These are phyloP conservation scores for Leccinum subgranulosum DNA, from an alignment of 768 basidiomycete genomes.

Conservation along the genomic window DNA sequence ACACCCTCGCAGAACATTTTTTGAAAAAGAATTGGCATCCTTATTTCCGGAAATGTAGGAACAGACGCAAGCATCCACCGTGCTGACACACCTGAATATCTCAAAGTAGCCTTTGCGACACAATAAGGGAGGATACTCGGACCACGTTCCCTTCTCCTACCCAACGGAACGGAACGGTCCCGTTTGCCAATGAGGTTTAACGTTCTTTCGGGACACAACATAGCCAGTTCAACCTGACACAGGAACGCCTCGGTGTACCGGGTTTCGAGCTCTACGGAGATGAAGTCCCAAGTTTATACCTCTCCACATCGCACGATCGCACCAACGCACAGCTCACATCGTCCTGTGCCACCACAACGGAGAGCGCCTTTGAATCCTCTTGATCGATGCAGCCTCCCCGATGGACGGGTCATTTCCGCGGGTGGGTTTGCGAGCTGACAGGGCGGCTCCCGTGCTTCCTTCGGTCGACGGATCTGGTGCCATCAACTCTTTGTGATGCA, in stretches of 20 bases:
- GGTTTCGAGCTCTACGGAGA: slow-evolving; percentile 26
- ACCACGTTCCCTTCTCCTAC: slow-evolving; percentile 6
- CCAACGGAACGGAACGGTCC: slow-evolving; percentile 13
- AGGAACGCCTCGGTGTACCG: slow-evolving; percentile 30
- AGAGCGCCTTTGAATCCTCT: slow-evolving; percentile 1
- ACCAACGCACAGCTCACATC: slow-evolving; percentile 13
- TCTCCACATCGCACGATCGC: slow-evolving; percentile 27
- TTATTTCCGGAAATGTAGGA: slow-evolving; percentile 17
- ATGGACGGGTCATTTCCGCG: slow-evolving; percentile 24
- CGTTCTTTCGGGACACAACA: slow-evolving; percentile 15
- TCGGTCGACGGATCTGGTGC: slow-evolving; percentile 7
- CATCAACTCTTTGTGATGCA: slow-evolving; percentile 2
- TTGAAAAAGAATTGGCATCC: slow-evolving; percentile 4
- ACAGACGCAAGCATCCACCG: not conserved
- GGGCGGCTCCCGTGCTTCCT: slow-evolving; percentile 10
- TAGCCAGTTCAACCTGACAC: slow-evolving; percentile 25
- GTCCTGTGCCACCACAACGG: slow-evolving; percentile 13
- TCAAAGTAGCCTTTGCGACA: slow-evolving; percentile 8
- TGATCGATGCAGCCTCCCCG: slow-evolving; percentile 13
- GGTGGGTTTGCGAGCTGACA: slow-evolving; percentile 4
- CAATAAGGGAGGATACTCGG: slow-evolving; percentile 10
- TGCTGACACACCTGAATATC: slow-evolving; percentile 14
- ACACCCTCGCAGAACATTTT: slow-evolving; percentile 7
- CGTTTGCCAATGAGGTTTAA: slow-evolving; percentile 5
- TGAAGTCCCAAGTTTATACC: slow-evolving; percentile 21